phyloP scores from a whole-genome alignment of 1,284 basidiomycete species.

The Bjerkandera adusta region DNA sequence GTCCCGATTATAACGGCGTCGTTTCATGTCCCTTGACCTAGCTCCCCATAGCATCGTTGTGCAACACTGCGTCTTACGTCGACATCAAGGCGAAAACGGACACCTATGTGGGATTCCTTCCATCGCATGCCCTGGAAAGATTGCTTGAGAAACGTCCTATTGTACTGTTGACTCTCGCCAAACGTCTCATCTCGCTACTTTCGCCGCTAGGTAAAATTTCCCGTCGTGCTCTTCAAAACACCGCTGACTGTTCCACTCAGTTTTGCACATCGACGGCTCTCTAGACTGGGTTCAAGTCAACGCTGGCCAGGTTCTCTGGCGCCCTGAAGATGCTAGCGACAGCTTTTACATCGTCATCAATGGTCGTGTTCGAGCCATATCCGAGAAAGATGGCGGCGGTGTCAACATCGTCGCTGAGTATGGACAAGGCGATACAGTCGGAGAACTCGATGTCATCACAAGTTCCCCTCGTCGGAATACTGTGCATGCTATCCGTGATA shows the following conservation, averaged over 20 bases:
- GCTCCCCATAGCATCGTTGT: conserved; percentile 69
- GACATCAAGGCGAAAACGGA: conserved; percentile 97
- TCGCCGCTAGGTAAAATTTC: conserved; percentile 76
- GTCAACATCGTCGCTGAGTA: conserved; percentile 91
- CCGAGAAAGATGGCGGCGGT: conserved; percentile 66
- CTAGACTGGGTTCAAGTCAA: conserved; percentile 98
- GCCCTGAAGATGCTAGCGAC: conserved; percentile 86
- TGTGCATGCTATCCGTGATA: conserved; percentile 96
- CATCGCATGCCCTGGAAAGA: conserved; percentile 84
- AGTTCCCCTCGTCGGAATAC: conserved; percentile 87
- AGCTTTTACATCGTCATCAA: conserved; percentile 99
- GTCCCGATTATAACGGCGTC: conserved; percentile 20
- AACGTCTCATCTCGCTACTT: conserved; percentile 90
- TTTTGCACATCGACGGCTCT: conserved; percentile 95
- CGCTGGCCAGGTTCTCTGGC: conserved; percentile 91
- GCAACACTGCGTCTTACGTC: conserved; percentile 91
- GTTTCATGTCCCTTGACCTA: conserved; percentile 2
- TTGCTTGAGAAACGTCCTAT: conserved; percentile 94
- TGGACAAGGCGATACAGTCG: conserved; percentile 87
- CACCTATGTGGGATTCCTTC: conserved; percentile 93
- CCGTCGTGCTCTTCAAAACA: background rate
- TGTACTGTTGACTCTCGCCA: conserved; percentile 94
- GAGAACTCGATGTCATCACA: conserved; percentile 97
- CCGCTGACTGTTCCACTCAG: conserved; percentile 37
- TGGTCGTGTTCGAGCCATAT: conserved; percentile 86